These are phyloP conservation scores for Calonectria ilicicola DNA, from an alignment of 2,329 filamentous ascomycete genomes.

Conservation along the genomic window DNA sequence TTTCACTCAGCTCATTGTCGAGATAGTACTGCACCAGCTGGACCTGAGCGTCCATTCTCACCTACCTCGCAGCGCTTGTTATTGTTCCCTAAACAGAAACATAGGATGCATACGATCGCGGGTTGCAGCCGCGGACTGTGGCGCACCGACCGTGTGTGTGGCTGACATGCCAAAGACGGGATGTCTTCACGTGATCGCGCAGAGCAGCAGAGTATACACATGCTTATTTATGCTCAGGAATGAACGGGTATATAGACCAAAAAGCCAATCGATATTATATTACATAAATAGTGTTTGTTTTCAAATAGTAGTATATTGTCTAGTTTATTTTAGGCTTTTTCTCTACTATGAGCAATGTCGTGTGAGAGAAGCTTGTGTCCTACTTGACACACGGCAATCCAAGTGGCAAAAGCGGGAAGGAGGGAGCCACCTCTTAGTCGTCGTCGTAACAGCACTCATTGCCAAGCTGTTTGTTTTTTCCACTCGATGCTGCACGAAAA, in stretches of 20 bases:
- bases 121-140: slow-evolving; percentile 9
- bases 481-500: neutral
- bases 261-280: neutral
- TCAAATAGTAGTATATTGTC: neutral
- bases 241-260: neutral
- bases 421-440: too few species aligned
- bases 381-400: too few species aligned
- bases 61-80: neutral
- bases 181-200: slow-evolving; percentile 8
- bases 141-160: slow-evolving; percentile 11
- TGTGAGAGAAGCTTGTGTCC: neutral
- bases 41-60: slow-evolving; percentile 15
- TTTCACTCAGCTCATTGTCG: slow-evolving; percentile 27
- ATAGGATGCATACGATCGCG: neutral
- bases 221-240: neutral
- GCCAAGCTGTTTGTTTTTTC: neutral
- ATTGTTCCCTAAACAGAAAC: slow-evolving; percentile 4
- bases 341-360: neutral
- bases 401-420: too few species aligned
- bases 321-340: neutral
- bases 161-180: slow-evolving; percentile 1
- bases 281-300: neutral
- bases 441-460: too few species aligned
- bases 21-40: slow-evolving; percentile 24
- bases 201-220: neutral